A percentile compares a stretch with the other conserved stretches of the same genome.
These are phyloP conservation scores for Metarhizium sp. DNA, from an alignment of 2,329 filamentous ascomycete genomes.

Conservation along the genomic window DNA sequence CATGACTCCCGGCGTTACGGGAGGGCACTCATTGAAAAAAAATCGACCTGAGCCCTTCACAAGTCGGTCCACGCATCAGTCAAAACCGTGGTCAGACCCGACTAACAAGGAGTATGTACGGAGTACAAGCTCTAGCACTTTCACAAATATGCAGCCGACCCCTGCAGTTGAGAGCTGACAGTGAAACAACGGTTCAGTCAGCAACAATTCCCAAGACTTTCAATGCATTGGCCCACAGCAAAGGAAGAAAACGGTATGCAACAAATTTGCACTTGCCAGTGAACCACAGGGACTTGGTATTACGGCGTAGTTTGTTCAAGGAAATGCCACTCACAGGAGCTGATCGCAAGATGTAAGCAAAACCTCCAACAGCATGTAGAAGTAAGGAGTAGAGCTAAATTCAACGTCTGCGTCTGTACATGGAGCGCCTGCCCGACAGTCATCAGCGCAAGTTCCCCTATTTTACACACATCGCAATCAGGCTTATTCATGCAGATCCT, in stretches of 20 bases:
- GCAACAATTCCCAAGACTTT: background rate
- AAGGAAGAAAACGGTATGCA: background rate
- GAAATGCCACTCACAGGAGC: background rate
- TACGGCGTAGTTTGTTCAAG: background rate
- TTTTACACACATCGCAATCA: background rate
- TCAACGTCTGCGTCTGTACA: background rate
- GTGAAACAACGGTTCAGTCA: background rate
- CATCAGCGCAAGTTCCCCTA: background rate
- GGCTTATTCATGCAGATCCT: background rate
- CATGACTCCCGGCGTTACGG: background rate
- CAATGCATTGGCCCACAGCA: background rate
- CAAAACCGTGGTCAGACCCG: background rate
- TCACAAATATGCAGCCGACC: constrained; percentile 6
- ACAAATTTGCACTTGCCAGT: background rate
- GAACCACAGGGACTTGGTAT: background rate
- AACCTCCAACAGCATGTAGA: background rate
- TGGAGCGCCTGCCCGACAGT: background rate
- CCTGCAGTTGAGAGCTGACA: constrained; percentile 11
- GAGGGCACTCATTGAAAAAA: background rate
- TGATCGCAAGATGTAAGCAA: background rate
- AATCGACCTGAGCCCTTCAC: background rate
- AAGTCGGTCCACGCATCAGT: background rate
- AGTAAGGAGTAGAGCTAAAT: background rate
- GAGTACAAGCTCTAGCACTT: background rate
- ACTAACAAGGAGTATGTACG: constrained; percentile 1